phyloP scores from a whole-genome alignment of 192 early-diverging fungal species.

The Lunasporangiospora selenospora region DNA sequence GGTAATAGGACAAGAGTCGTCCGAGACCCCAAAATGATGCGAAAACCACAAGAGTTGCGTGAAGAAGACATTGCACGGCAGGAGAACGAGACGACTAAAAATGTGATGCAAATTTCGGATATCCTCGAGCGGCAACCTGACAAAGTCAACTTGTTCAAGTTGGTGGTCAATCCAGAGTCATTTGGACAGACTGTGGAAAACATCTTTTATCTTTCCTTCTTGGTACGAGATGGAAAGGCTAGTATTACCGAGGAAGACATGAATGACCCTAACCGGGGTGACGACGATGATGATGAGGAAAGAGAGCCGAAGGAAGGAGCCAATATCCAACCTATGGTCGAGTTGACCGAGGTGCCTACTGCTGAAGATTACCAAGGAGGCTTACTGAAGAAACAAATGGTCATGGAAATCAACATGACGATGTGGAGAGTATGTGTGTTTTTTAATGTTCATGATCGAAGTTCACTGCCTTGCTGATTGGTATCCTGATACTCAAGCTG shows the following conservation, averaged over 20 bases:
- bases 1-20: conserved; percentile 27
- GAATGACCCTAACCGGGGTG: conserved; percentile 57
- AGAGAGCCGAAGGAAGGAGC: conserved; percentile 15
- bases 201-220: conserved; percentile 96
- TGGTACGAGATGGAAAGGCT: conserved; percentile 86
- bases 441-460: not conserved
- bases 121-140: conserved; percentile 63
- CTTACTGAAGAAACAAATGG: conserved; percentile 78
- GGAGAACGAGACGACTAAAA: conserved; percentile 87
- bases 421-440: conserved; percentile 66
- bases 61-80: conserved; percentile 78
- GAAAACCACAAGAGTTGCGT: conserved; percentile 53
- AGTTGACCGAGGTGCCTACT: conserved; percentile 70
- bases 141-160: conserved; percentile 77
- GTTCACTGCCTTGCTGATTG: not conserved
- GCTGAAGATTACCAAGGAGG: conserved; percentile 68
- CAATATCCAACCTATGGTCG: conserved; percentile 48
- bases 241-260: conserved; percentile 70
- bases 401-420: conserved; percentile 72
- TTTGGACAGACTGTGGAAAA: conserved; percentile 97
- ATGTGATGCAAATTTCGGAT: conserved; percentile 72
- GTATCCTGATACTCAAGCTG: not conserved
- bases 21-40: conserved; percentile 54
- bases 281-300: conserved; percentile 18
- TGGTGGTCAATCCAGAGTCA: conserved; percentile 89